phyloP scores from a whole-genome alignment of 1,139 yeast species.

The Debaryomyces nepalensis region DNA sequence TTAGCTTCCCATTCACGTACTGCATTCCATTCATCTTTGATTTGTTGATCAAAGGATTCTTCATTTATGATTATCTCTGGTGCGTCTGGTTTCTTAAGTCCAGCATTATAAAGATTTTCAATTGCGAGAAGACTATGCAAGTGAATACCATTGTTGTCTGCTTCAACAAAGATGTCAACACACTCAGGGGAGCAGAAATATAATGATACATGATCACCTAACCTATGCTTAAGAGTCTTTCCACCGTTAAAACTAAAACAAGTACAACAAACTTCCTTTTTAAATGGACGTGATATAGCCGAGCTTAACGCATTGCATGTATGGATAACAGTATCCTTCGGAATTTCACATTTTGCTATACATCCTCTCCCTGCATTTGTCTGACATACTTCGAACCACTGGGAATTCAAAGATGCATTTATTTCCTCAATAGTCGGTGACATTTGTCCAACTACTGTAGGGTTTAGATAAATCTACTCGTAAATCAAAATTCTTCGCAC shows the following conservation, averaged over 20 bases:
- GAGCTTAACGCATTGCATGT: constrained; percentile 51
- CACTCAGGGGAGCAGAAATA: constrained; percentile 64
- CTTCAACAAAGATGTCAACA: constrained; percentile 30
- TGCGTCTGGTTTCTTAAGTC: constrained; percentile 27
- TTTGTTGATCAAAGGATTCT: constrained; percentile 20
- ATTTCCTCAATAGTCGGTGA: constrained; percentile 4
- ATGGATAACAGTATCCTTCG: constrained; percentile 47
- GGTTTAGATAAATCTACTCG: background rate
- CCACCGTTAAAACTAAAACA: constrained; percentile 62
- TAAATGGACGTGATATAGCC: constrained; percentile 56
- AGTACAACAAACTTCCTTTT: constrained; percentile 65
- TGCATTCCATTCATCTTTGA: constrained; percentile 32
- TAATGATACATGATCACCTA: constrained; percentile 28
- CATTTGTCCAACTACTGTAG: background rate
- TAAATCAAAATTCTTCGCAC: constrained; percentile 6
- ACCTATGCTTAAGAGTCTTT: constrained; percentile 45
- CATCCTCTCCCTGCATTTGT: constrained; percentile 69
- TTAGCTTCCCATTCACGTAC: constrained; percentile 44
- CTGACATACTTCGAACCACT: constrained; percentile 40
- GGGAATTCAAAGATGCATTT: constrained; percentile 23
- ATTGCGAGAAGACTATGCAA: constrained; percentile 30
- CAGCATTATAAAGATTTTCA: constrained; percentile 32
- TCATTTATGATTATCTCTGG: constrained; percentile 21
- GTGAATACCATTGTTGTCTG: constrained; percentile 28
- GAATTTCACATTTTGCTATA: constrained; percentile 49